These are phyloP conservation scores for Podila verticillata DNA, from an alignment of 192 early-diverging fungal species.

Conservation along the genomic window DNA sequence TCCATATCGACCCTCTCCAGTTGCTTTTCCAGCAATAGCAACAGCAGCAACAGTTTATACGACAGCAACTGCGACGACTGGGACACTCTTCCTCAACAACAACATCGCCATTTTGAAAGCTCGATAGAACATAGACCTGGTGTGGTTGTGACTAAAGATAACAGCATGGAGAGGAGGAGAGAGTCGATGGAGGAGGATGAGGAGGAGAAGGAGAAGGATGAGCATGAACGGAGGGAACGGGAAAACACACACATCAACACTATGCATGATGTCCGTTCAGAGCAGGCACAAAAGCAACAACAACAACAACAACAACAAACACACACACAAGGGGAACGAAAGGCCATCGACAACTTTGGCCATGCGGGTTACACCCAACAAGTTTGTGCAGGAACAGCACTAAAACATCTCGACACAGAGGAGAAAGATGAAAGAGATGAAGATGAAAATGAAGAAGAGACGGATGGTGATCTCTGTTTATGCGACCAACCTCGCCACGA, in stretches of 20 bases:
- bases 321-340: neutral
- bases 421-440: too few relatives aligned
- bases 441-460: too few relatives aligned
- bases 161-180: neutral
- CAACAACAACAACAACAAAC: neutral
- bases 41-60: neutral
- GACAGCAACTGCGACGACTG: neutral
- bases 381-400: neutral
- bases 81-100: neutral
- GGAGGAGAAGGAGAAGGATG: neutral
- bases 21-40: neutral
- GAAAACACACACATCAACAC: neutral
- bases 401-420: neutral
- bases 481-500: too few relatives aligned
- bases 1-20: too few relatives aligned
- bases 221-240: neutral
- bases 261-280: slow-evolving; percentile 5
- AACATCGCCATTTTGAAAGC: neutral
- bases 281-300: neutral
- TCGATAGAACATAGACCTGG: neutral
- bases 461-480: too few relatives aligned
- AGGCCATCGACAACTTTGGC: too few relatives aligned
- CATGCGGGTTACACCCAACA: too few relatives aligned
- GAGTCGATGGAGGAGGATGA: neutral
- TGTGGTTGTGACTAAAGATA: neutral